phyloP scores from a whole-genome alignment of 1,139 yeast species.

The Lodderomyces orthopsilosis region DNA sequence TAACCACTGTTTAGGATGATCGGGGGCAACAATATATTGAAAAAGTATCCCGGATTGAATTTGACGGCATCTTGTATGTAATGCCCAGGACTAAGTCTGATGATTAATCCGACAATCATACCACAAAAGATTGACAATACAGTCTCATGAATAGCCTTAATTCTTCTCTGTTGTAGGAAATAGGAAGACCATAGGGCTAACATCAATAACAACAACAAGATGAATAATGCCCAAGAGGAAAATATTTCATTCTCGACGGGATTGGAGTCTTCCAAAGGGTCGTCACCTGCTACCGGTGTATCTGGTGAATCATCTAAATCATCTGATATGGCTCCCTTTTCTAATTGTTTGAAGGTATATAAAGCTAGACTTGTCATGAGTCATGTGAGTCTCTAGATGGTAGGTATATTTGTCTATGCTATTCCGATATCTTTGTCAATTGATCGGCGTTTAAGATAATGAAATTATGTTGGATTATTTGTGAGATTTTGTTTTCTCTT shows the following conservation, averaged over 20 bases:
- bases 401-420: not conserved
- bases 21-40: slow-evolving; percentile 92
- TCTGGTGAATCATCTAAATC: slow-evolving; percentile 45
- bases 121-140: slow-evolving; percentile 95
- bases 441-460: not conserved
- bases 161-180: slow-evolving; percentile 84
- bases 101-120: slow-evolving; percentile 89
- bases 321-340: slow-evolving; percentile 29
- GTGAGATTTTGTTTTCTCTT: too few species aligned
- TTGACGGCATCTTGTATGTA: slow-evolving; percentile 96
- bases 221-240: slow-evolving; percentile 95
- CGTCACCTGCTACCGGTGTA: slow-evolving; percentile 53
- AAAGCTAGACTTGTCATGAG: slow-evolving; percentile 28
- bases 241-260: slow-evolving; percentile 96
- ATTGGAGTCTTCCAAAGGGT: slow-evolving; percentile 54
- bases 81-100: slow-evolving; percentile 91
- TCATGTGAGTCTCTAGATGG: not conserved
- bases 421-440: not conserved
- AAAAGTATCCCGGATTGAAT: slow-evolving; percentile 90
- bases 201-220: slow-evolving; percentile 73
- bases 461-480: too few species aligned
- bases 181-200: slow-evolving; percentile 95
- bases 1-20: slow-evolving; percentile 95
- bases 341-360: slow-evolving; percentile 24
- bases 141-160: slow-evolving; percentile 95